Percentiles rank a stretch among this genome's conserved stretches.
Evolutionary conservation across 2,329 filamentous ascomycete species (phyloP).

Genomic region (Claviceps lovelessii): DNA sequence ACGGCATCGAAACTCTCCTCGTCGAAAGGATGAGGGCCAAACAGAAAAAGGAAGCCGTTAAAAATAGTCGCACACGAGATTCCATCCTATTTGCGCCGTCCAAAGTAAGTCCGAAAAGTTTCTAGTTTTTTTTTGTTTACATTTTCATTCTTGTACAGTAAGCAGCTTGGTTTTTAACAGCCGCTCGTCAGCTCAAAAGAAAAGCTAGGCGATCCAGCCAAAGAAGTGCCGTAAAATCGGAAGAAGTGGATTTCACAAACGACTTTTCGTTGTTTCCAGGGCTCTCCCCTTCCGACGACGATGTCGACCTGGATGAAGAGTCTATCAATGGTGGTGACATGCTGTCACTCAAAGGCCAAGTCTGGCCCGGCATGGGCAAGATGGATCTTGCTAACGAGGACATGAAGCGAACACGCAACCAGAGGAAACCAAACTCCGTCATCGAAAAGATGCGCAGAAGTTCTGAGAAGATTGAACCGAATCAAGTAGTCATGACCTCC

Average conservation of each 20-base stretch:
- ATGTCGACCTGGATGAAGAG: conserved; percentile 17
- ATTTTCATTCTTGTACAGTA: not conserved
- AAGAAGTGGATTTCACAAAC: conserved; percentile 13
- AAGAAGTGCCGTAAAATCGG: conserved; percentile 14
- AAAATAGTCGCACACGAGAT: conserved; percentile 31
- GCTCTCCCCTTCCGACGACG: conserved; percentile 15
- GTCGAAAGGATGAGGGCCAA: conserved; percentile 66
- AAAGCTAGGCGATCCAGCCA: conserved; percentile 14
- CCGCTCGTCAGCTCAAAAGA: conserved; percentile 14
- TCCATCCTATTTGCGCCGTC: conserved; percentile 6
- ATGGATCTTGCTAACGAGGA: conserved; percentile 65
- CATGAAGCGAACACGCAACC: conserved; percentile 61
- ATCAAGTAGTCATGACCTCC: conserved; percentile 48
- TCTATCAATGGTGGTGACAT: conserved; percentile 14
- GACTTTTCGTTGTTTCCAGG: conserved; percentile 17
- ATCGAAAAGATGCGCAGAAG: conserved; percentile 49
- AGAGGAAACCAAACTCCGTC: conserved; percentile 63
- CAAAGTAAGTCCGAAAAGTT: conserved; percentile 11
- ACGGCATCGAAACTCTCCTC: conserved; percentile 59
- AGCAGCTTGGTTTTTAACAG: not conserved
- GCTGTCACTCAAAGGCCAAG: conserved; percentile 50
- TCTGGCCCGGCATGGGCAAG: conserved; percentile 66
- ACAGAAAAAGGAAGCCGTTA: conserved; percentile 47
- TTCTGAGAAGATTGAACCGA: conserved; percentile 48
- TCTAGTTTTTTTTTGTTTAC: not conserved